Conservation (phyloP, 139 green algal genomes). For the Volvox africanus region DNA sequence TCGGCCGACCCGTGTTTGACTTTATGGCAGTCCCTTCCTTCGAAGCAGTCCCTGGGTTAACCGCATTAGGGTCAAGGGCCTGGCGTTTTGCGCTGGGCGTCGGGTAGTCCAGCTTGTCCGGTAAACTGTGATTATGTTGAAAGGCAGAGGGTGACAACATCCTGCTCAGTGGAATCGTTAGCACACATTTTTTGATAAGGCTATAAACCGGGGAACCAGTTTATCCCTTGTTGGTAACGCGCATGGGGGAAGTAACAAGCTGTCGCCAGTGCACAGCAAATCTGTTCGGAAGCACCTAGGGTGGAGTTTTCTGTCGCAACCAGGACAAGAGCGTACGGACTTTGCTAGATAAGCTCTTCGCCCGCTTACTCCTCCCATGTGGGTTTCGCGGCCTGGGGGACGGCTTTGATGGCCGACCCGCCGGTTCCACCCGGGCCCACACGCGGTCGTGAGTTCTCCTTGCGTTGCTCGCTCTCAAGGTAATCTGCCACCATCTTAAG, state of each 20-base stretch:
- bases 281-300: no score
- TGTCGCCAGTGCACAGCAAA: no score
- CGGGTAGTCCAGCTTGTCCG: conserved; percentile 33
- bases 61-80: conserved; percentile 18
- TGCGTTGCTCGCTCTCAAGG: conserved; percentile 25
- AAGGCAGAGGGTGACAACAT: no score
- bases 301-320: no score
- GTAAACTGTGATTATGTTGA: neutral
- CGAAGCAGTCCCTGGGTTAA: conserved; percentile 19
- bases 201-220: no score
- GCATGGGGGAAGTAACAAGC: no score
- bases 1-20: neutral
- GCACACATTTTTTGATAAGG: no score
- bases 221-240: no score
- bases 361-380: conserved; percentile 41
- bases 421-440: neutral
- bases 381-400: conserved; percentile 6
- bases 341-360: no score
- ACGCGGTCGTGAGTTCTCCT: conserved; percentile 33
- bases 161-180: no score
- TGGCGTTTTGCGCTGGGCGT: conserved; percentile 53
- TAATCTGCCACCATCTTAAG: conserved; percentile 17
- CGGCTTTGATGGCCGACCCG: neutral
- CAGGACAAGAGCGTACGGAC: no score
- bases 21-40: neutral